Conservation (phyloP, 2,329 filamentous ascomycete genomes). For the Scortechinia acanthostroma region DNA sequence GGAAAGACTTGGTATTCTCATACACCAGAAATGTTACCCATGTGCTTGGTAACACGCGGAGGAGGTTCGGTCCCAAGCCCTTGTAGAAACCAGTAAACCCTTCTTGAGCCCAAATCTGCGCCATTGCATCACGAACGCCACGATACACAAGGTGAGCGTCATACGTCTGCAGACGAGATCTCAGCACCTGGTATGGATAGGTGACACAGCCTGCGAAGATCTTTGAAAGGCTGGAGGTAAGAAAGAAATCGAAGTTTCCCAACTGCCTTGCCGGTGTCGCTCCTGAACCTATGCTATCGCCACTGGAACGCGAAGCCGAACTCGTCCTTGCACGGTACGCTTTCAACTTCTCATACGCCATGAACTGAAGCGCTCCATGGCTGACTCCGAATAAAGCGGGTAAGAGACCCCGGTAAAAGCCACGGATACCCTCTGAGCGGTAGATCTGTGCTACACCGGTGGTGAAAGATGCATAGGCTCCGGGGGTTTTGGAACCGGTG, state of each 20-base stretch:
- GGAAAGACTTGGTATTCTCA: constrained; percentile 86
- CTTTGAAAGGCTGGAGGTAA: constrained; percentile 75
- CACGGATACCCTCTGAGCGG: constrained; percentile 63
- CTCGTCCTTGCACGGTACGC: not conserved
- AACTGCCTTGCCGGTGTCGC: constrained; percentile 36
- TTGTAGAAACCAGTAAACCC: constrained; percentile 83
- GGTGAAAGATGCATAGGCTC: constrained; percentile 75
- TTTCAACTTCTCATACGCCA: constrained; percentile 75
- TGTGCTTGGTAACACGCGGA: constrained; percentile 85
- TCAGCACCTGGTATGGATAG: constrained; percentile 90
- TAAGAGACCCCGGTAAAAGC: constrained; percentile 81
- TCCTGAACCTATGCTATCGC: not conserved
- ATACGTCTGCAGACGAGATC: constrained; percentile 83
- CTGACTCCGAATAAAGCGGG: constrained; percentile 80
- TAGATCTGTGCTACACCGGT: constrained; percentile 65
- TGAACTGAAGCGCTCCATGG: constrained; percentile 92
- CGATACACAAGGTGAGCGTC: constrained; percentile 67
- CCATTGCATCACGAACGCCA: constrained; percentile 63
- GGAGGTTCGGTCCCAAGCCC: constrained; percentile 79
- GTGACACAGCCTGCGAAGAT: constrained; percentile 82
- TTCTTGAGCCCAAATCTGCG: constrained; percentile 72
- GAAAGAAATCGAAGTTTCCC: constrained; percentile 70
- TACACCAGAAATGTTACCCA: constrained; percentile 97
- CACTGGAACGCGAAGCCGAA: not conserved
- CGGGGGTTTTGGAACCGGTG: constrained; percentile 64